These are phyloP conservation scores for Theileria sp. DNA, from an alignment of 169 alveolate species.

Conservation along the genomic window DNA sequence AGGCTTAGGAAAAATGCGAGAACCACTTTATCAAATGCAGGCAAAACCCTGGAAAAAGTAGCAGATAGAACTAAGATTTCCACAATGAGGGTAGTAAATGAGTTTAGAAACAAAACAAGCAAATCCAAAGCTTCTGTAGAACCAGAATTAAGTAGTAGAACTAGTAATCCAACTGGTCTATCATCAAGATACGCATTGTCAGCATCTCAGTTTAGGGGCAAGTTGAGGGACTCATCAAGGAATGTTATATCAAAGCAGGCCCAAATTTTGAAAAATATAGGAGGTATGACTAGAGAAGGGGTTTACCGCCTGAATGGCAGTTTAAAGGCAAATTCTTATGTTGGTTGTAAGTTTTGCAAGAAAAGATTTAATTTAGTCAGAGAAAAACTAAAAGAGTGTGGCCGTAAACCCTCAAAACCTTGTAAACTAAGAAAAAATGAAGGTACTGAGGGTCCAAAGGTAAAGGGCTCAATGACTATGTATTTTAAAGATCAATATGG, in stretches of 20 bases:
- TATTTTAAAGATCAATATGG: not conserved
- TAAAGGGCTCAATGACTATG: not conserved
- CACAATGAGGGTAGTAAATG: not conserved
- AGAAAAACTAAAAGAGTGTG: not conserved
- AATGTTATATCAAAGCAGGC: not conserved
- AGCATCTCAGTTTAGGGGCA: not conserved
- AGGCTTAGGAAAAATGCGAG: not conserved
- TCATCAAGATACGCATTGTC: not conserved
- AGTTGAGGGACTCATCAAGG: not conserved
- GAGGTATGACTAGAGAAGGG: not conserved
- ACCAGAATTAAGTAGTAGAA: too few species aligned
- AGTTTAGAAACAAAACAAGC: not conserved
- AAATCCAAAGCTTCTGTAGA: not conserved
- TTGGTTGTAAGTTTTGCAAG: not conserved
- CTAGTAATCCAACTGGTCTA: not conserved
- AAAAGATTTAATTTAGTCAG: not conserved
- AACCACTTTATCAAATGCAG: not conserved
- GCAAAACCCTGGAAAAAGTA: not conserved
- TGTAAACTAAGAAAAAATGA: not conserved
- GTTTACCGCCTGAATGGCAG: not conserved
- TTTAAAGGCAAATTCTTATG: not conserved
- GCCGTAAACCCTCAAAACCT: not conserved
- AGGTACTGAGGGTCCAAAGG: not conserved
- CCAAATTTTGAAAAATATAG: not conserved
- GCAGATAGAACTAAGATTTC: not conserved